A percentile compares a stretch with the other conserved stretches of the same genome.
These are phyloP conservation scores for Mesembryanthemum crystallinum DNA, from an alignment of 148 eudicot species.

Conservation along the genomic window DNA sequence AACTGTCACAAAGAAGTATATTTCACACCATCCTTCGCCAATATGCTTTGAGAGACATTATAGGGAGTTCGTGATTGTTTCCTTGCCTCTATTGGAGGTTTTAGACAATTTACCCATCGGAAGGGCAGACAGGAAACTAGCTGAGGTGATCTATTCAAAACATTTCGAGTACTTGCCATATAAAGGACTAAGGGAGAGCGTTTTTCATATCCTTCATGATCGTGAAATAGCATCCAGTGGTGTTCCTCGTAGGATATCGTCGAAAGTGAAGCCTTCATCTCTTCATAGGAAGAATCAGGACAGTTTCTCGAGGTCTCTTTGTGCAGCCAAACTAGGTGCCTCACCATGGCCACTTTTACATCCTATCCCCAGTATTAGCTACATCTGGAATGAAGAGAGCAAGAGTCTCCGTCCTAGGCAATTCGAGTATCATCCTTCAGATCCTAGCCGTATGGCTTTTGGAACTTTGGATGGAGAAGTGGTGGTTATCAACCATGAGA, in stretches of 20 bases:
- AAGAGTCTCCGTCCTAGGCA: slow-evolving; percentile 71
- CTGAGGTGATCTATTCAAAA: slow-evolving; percentile 40
- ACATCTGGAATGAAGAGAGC: slow-evolving; percentile 36
- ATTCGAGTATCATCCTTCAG: slow-evolving; percentile 78
- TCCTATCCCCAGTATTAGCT: slow-evolving; percentile 41
- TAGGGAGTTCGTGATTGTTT: slow-evolving; percentile 73
- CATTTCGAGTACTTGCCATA: slow-evolving; percentile 70
- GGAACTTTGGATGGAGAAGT: slow-evolving; percentile 87
- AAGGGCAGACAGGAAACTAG: slow-evolving; percentile 44
- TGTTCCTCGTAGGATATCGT: slow-evolving; percentile 16
- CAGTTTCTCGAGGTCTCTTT: slow-evolving; percentile 59
- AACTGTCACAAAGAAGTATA: slow-evolving; percentile 33
- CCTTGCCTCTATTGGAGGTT: slow-evolving; percentile 56
- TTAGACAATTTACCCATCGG: slow-evolving; percentile 68
- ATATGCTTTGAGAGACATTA: slow-evolving; percentile 81
- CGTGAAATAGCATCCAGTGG: slow-evolving; percentile 55
- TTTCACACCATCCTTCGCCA: slow-evolving; percentile 75
- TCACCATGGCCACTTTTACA: slow-evolving; percentile 53
- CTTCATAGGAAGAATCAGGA: slow-evolving; percentile 36
- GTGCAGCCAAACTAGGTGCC: slow-evolving; percentile 73
- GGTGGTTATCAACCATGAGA: slow-evolving; percentile 70
- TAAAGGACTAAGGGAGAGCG: slow-evolving; percentile 40
- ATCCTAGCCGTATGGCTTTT: slow-evolving; percentile 68
- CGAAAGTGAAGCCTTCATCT: slow-evolving; percentile 26
- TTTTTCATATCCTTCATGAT: slow-evolving; percentile 44